Evolutionary conservation across 1,284 basidiomycete species (phyloP).

Genomic region (Cutaneotrichosporon cutaneum): DNA sequence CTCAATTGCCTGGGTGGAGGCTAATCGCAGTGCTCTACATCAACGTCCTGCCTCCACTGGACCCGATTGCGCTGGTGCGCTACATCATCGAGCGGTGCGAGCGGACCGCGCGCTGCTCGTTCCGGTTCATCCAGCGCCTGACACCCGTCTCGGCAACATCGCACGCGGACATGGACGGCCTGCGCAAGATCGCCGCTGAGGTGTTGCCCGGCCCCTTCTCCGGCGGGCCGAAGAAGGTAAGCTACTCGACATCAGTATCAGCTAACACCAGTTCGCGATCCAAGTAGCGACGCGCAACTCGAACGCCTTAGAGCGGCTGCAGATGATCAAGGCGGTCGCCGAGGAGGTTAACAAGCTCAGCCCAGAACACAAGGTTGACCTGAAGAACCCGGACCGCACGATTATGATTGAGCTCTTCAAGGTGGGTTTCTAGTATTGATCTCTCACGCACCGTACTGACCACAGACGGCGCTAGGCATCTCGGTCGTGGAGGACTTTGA

Average conservation of each 20-base stretch:
- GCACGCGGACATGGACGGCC: slow-evolving; percentile 30
- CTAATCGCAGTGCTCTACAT: slow-evolving; percentile 37
- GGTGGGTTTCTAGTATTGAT: slow-evolving; percentile 25
- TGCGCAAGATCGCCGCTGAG: slow-evolving; percentile 27
- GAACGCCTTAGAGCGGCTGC: slow-evolving; percentile 37
- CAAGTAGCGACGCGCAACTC: slow-evolving; percentile 38
- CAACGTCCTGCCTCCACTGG: slow-evolving; percentile 24
- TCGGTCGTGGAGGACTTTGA: slow-evolving; percentile 43
- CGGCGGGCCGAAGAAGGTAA: slow-evolving; percentile 18
- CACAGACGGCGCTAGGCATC: slow-evolving; percentile 38
- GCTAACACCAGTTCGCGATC: slow-evolving; percentile 39
- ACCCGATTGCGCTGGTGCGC: slow-evolving; percentile 31
- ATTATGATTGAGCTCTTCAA: slow-evolving; percentile 44
- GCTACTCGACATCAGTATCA: neutral
- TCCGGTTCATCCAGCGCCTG: slow-evolving; percentile 42
- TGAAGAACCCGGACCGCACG: slow-evolving; percentile 41
- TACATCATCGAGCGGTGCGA: slow-evolving; percentile 42
- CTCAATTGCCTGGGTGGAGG: neutral
- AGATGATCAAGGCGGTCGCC: slow-evolving; percentile 45
- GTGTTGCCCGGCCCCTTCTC: slow-evolving; percentile 17
- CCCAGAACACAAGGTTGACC: slow-evolving; percentile 40
- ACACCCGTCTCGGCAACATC: slow-evolving; percentile 35
- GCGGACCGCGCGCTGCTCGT: slow-evolving; percentile 33
- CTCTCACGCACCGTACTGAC: slow-evolving; percentile 14
- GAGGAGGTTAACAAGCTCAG: slow-evolving; percentile 37